Conservation (phyloP, 1,139 yeast species). For the Zygosaccharomyces sapae region DNA sequence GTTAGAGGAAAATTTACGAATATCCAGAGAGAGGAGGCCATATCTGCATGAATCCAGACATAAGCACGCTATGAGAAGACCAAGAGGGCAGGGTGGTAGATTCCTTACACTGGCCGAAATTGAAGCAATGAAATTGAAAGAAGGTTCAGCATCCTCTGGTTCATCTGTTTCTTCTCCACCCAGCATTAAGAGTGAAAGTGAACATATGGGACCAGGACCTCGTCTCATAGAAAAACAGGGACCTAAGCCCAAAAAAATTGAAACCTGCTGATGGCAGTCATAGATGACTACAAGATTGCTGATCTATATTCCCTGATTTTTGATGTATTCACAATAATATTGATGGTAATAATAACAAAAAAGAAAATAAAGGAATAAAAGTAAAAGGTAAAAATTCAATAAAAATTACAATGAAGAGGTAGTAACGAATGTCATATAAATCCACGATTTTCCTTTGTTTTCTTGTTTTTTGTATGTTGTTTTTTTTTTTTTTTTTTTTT, state of each 20-base stretch:
- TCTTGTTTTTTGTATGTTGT: too few relatives aligned
- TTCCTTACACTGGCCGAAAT: slow-evolving; percentile 96
- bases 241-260: slow-evolving; percentile 12
- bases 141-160: slow-evolving; percentile 29
- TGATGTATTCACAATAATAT: background rate
- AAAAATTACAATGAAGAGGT: background rate
- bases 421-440: background rate
- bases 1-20: slow-evolving; percentile 80
- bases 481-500: background rate
- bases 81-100: slow-evolving; percentile 98
- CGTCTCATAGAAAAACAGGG: slow-evolving; percentile 13
- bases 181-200: background rate
- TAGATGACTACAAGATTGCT: background rate
- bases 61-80: slow-evolving; percentile 98
- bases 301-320: background rate
- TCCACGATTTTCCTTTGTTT: background rate
- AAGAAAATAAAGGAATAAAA: background rate
- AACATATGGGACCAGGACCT: slow-evolving; percentile 3
- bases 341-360: too few relatives aligned
- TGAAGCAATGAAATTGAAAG: slow-evolving; percentile 57
- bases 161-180: slow-evolving; percentile 7
- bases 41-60: slow-evolving; percentile 96
- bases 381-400: background rate
- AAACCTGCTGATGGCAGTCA: slow-evolving; percentile 4
- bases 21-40: slow-evolving; percentile 88